A percentile compares a stretch with the other conserved stretches of the same genome.
phyloP scores from a whole-genome alignment of 306 rosid genomes.

The Dryas octopetala region DNA sequence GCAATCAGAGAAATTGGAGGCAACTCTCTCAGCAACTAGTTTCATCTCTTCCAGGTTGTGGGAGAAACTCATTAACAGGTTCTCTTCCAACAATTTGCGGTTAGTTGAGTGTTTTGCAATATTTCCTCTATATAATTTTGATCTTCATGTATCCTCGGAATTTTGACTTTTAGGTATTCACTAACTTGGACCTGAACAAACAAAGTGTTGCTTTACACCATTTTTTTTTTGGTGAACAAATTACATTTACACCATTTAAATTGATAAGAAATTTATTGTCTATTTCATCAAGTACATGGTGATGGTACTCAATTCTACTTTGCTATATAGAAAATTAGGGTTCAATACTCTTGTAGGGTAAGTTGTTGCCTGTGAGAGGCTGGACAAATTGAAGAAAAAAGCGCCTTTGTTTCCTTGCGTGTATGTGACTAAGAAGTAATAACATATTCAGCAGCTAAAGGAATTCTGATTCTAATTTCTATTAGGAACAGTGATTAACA shows the following conservation, averaged over 20 bases:
- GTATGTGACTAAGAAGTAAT: too few relatives aligned
- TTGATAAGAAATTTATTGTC: neutral
- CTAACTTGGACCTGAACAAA: neutral
- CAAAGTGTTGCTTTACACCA: neutral
- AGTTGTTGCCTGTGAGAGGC: neutral
- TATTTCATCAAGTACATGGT: neutral
- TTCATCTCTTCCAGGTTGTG: conserved; percentile 1
- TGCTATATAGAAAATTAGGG: neutral
- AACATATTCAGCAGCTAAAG: too few relatives aligned
- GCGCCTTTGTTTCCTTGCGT: too few relatives aligned
- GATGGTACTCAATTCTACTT: too few relatives aligned
- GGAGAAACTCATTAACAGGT: neutral
- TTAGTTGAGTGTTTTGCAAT: neutral
- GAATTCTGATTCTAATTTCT: too few relatives aligned
- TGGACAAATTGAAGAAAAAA: too few relatives aligned
- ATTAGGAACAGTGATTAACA: too few relatives aligned
- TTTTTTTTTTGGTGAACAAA: neutral
- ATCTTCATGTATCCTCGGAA: neutral
- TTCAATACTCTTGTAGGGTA: neutral
- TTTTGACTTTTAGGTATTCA: neutral
- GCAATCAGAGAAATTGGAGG: conserved; percentile 1
- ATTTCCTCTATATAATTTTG: neutral
- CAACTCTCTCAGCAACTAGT: neutral
- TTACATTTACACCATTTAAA: neutral
- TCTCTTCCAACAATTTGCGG: conserved; percentile 6